Percentiles rank a stretch among this genome's conserved stretches.
These are phyloP conservation scores for Hyphodiscus sp. DNA, from an alignment of 2,329 filamentous ascomycete genomes.

Conservation along the genomic window DNA sequence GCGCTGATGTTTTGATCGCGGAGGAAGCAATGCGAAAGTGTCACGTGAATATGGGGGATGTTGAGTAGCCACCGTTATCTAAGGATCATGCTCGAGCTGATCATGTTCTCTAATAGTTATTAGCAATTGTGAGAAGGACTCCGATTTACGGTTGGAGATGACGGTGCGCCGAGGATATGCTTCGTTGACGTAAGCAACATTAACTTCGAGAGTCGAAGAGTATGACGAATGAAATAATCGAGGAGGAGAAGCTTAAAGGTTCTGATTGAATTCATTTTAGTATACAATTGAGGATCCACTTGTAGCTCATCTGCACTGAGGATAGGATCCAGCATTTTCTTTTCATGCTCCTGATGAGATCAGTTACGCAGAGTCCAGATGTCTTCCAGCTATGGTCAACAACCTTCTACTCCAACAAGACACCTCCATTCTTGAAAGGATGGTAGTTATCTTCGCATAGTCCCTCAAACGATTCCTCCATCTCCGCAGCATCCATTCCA, in stretches of 20 bases:
- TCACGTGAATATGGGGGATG: background rate
- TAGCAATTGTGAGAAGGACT: no score
- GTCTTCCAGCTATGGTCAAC: background rate
- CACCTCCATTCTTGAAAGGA: conserved; percentile 8
- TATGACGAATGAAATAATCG: no score
- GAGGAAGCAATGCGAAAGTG: background rate
- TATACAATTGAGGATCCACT: no score
- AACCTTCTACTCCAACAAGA: background rate
- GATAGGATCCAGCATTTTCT: background rate
- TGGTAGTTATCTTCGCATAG: conserved; percentile 12
- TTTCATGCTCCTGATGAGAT: background rate
- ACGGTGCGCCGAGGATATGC: no score
- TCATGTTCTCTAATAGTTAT: no score
- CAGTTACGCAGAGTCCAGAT: background rate
- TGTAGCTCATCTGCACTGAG: background rate
- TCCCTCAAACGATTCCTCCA: conserved; percentile 38
- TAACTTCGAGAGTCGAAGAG: no score
- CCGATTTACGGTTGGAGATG: no score
- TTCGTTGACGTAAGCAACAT: no score
- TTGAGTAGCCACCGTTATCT: background rate
- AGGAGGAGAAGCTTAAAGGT: no score
- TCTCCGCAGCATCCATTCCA: conserved; percentile 44
- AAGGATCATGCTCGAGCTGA: no score
- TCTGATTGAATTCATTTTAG: no score
- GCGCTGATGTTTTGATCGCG: background rate